Conservation (phyloP, 225 moss, liverwort and hornwort species). For the Lunularia cruciata region DNA sequence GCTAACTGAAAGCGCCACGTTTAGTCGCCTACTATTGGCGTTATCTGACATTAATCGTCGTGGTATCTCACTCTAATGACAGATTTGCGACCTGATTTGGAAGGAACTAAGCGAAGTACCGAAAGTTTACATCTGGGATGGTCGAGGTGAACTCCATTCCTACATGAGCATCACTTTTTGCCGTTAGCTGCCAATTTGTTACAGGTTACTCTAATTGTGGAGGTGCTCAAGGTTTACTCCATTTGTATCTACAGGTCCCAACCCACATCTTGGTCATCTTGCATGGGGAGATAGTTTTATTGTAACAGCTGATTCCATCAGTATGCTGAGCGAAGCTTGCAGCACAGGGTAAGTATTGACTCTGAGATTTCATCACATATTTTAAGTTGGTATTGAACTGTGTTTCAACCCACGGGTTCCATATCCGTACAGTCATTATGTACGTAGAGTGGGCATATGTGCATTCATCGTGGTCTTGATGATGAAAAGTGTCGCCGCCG, state of each 20-base stretch:
- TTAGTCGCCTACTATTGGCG: too few species aligned
- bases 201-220: too few species aligned
- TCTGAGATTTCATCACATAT: neutral
- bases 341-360: slow-evolving; percentile 74
- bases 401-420: too few species aligned
- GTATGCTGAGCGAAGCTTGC: slow-evolving; percentile 94
- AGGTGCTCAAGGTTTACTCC: neutral
- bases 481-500: too few species aligned
- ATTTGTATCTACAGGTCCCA: slow-evolving; percentile 55
- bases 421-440: too few species aligned
- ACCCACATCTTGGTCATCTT: slow-evolving; percentile 93
- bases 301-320: slow-evolving; percentile 88
- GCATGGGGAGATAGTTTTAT: slow-evolving; percentile 94
- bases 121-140: slow-evolving; percentile 90
- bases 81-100: slow-evolving; percentile 63
- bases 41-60: neutral
- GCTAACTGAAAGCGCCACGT: too few species aligned
- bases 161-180: too few species aligned
- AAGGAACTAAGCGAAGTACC: slow-evolving; percentile 64
- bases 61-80: neutral
- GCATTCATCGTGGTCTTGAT: too few species aligned
- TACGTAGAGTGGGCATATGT: too few species aligned
- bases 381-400: neutral
- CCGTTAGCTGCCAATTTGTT: too few species aligned
- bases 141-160: slow-evolving; percentile 54